phyloP scores from a whole-genome alignment of 208 protist genomes.

The Leishmania gerbilli region DNA sequence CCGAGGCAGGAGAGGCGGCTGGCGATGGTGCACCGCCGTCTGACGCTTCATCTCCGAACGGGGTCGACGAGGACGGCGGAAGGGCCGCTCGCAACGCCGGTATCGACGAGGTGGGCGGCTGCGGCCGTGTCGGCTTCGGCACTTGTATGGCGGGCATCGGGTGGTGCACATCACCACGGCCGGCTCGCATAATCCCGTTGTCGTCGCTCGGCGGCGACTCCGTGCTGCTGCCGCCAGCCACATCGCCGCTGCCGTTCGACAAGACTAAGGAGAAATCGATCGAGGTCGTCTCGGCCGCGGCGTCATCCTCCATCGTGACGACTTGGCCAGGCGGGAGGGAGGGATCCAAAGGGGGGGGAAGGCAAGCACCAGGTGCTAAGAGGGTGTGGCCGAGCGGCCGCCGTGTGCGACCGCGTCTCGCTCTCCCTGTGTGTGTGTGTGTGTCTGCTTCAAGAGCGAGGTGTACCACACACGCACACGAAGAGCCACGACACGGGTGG shows the following conservation, averaged over 20 bases:
- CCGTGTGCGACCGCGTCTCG: not conserved
- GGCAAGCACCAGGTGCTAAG: not conserved
- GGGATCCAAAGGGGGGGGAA: not conserved
- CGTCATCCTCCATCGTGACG: conserved; percentile 14
- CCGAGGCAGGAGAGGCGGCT: not conserved
- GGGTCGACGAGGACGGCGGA: not conserved
- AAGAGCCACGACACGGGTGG: not conserved
- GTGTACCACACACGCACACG: not conserved
- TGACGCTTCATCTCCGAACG: not conserved
- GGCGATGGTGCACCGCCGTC: not conserved
- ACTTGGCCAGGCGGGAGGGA: not conserved
- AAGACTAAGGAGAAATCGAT: conserved; percentile 29
- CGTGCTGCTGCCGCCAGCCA: not conserved
- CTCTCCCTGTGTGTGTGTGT: not conserved
- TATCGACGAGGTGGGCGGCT: too few relatives aligned
- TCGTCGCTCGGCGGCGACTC: not conserved
- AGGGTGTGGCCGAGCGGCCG: not conserved
- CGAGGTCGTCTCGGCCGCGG: conserved; percentile 19
- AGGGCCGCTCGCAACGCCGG: too few relatives aligned
- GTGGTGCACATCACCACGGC: conserved; percentile 8
- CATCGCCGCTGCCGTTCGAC: conserved; percentile 4
- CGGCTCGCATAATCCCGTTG: not conserved
- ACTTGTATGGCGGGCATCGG: not conserved
- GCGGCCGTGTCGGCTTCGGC: not conserved
- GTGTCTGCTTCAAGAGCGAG: not conserved